Percentiles rank a stretch among this genome's conserved stretches.
phyloP scores from a whole-genome alignment of 768 basidiomycete species.

The Suillus placidus region DNA sequence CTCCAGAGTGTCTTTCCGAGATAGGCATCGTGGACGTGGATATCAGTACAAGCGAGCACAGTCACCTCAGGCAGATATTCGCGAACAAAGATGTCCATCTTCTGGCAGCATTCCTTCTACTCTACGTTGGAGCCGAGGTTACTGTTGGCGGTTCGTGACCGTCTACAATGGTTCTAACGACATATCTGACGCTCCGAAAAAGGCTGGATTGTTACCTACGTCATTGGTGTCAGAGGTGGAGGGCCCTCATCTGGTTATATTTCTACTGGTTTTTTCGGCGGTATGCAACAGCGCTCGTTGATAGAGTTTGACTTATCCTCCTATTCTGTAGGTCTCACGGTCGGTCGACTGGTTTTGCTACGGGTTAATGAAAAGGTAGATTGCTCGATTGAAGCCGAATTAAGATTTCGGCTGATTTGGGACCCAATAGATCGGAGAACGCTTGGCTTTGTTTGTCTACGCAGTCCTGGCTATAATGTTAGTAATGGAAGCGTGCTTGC shows the following conservation, averaged over 20 bases:
- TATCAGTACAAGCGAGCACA: conserved; percentile 35
- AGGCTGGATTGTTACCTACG: conserved; percentile 76
- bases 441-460: conserved; percentile 55
- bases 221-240: conserved; percentile 45
- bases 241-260: conserved; percentile 51
- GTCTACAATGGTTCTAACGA: background rate
- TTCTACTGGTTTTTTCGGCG: conserved; percentile 60
- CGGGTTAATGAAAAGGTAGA: conserved; percentile 57
- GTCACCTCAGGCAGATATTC: conserved; percentile 55
- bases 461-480: conserved; percentile 52
- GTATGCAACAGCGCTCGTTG: conserved; percentile 30
- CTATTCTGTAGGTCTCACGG: conserved; percentile 48
- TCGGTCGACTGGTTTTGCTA: conserved; percentile 56
- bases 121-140: conserved; percentile 74
- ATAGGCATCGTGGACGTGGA: conserved; percentile 53
- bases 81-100: conserved; percentile 56
- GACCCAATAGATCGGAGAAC: conserved; percentile 51
- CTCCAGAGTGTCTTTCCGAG: conserved; percentile 52
- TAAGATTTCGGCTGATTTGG: background rate
- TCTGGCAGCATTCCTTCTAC: conserved; percentile 62
- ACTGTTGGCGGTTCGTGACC: conserved; percentile 40
- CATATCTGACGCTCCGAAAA: background rate
- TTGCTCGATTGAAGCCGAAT: background rate
- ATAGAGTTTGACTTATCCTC: background rate
- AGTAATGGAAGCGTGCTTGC: conserved; percentile 1